Conservation (phyloP, 495 filamentous ascomycete genomes). For the Astrocystis sublimbata region DNA sequence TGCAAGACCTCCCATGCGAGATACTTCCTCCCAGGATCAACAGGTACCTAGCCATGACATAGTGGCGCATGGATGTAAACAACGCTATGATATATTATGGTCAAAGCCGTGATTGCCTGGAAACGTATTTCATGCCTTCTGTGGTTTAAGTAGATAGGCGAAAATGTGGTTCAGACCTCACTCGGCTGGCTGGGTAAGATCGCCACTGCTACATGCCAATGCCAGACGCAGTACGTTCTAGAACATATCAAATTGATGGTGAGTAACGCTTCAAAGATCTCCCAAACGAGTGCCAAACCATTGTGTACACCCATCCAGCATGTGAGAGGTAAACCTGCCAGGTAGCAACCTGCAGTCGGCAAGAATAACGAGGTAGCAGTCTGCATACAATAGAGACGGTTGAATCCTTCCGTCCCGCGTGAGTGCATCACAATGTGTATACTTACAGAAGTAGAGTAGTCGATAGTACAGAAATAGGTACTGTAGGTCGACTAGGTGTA, state of each 20-base stretch:
- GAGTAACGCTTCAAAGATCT: neutral
- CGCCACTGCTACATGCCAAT: conserved; percentile 1
- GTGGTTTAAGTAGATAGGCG: too few species aligned
- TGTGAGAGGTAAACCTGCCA: neutral
- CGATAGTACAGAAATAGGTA: neutral
- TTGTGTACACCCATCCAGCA: neutral
- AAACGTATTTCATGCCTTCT: conserved; percentile 1
- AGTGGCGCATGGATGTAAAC: conserved; percentile 4
- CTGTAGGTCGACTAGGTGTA: too few species aligned
- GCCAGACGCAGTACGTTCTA: neutral
- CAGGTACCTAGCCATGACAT: neutral
- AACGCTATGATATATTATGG: neutral
- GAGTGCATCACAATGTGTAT: neutral
- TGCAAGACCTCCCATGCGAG: neutral
- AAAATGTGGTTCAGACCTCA: too few species aligned
- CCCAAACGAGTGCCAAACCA: neutral
- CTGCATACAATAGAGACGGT: neutral
- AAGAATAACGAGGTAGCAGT: neutral
- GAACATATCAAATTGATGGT: neutral
- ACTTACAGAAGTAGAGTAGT: too few species aligned
- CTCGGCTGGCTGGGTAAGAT: conserved; percentile 15
- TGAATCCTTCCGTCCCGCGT: conserved; percentile 1
- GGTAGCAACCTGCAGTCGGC: neutral
- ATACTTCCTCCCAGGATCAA: neutral
- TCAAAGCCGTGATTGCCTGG: conserved; percentile 1